phyloP scores from a whole-genome alignment of 768 basidiomycete species.

The Krasilnikovozyma curviuscula region DNA sequence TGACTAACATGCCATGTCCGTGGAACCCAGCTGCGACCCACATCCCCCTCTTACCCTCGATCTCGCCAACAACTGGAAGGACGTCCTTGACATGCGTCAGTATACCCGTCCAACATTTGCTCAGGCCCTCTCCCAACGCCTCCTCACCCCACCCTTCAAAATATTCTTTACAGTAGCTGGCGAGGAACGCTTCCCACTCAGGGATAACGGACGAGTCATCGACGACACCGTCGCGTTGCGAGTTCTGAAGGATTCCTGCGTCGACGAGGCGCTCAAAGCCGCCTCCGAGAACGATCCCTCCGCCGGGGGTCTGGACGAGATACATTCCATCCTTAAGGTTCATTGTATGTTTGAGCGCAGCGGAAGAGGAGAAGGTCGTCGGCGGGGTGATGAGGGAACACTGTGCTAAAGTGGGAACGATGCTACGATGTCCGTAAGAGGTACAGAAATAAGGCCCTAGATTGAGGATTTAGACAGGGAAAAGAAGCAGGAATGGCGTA shows the following conservation, averaged over 20 bases:
- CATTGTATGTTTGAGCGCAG: conserved; percentile 16
- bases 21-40: conserved; percentile 4
- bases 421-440: conserved; percentile 1
- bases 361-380: conserved; percentile 1
- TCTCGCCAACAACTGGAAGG: conserved; percentile 18
- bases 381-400: conserved; percentile 18
- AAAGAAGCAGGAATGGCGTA: not conserved
- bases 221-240: conserved; percentile 5
- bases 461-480: not conserved
- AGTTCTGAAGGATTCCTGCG: conserved; percentile 2
- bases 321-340: conserved; percentile 14
- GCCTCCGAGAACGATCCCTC: conserved; percentile 15
- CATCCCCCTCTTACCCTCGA: conserved; percentile 7
- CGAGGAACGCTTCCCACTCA: conserved; percentile 7
- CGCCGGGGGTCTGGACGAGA: conserved; percentile 11
- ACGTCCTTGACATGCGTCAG: conserved; percentile 15
- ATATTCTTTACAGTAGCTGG: conserved; percentile 11
- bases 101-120: conserved; percentile 18
- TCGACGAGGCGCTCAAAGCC: conserved; percentile 1
- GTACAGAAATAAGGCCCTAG: not conserved
- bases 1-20: not conserved
- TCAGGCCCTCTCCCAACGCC: conserved; percentile 17
- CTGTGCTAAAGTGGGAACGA: conserved; percentile 14
- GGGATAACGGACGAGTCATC: conserved; percentile 11
- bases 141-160: conserved; percentile 17